phyloP scores from a whole-genome alignment of 371 early-diverging fungal species.

The Nosema muscidifuracis region DNA sequence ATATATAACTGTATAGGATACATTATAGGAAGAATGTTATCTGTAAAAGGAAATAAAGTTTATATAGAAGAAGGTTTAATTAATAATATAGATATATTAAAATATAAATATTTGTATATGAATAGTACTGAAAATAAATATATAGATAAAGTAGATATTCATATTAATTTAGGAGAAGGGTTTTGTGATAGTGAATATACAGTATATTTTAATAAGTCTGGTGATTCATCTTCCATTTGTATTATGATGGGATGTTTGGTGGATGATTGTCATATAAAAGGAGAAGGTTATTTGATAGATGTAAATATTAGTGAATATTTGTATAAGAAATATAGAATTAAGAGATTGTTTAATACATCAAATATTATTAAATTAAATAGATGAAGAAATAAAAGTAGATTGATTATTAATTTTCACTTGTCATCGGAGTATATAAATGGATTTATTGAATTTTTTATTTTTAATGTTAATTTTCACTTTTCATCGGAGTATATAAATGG shows the following conservation, averaged over 20 bases:
- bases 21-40: background rate
- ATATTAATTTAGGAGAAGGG: background rate
- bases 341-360: background rate
- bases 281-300: background rate
- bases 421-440: too few species aligned
- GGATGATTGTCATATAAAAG: background rate
- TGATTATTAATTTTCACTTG: too few species aligned
- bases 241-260: background rate
- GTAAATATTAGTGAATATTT: background rate
- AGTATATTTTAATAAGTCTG: background rate
- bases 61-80: background rate
- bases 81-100: background rate
- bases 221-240: background rate
- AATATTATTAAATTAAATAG: too few species aligned
- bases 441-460: too few species aligned
- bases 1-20: background rate
- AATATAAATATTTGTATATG: background rate
- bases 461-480: too few species aligned
- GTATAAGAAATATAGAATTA: slow-evolving; percentile 1
- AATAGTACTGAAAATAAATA: background rate
- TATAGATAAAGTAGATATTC: background rate
- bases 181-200: background rate
- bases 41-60: background rate
- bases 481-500: too few species aligned
- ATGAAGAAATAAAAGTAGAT: too few species aligned